A percentile compares a stretch with the other conserved stretches of the same genome.
These are phyloP conservation scores for Onygenales sp. DNA, from an alignment of 2,329 filamentous ascomycete species.

Conservation along the genomic window DNA sequence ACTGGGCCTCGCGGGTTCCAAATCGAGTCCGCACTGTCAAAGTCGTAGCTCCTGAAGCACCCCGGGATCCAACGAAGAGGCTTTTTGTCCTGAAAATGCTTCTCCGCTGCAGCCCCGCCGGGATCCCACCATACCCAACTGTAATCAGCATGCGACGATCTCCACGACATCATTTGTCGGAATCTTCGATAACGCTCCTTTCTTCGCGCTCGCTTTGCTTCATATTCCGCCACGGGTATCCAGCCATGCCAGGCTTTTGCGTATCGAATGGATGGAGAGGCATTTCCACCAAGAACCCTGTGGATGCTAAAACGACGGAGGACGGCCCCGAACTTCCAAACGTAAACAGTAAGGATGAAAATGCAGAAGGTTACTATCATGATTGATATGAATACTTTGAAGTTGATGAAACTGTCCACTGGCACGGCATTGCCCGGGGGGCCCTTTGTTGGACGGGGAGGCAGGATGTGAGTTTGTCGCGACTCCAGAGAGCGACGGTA, in stretches of 20 bases:
- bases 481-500: background rate
- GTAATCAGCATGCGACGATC: constrained; percentile 25
- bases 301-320: constrained; percentile 26
- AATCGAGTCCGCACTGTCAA: constrained; percentile 16
- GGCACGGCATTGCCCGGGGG: constrained; percentile 14
- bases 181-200: constrained; percentile 14
- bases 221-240: constrained; percentile 24
- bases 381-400: constrained; percentile 23
- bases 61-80: constrained; percentile 17
- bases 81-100: constrained; percentile 12
- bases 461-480: constrained; percentile 11
- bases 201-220: constrained; percentile 19
- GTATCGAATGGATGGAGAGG: constrained; percentile 21
- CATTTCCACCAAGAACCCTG: constrained; percentile 25
- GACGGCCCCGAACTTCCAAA: constrained; percentile 30
- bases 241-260: constrained; percentile 35
- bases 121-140: constrained; percentile 35
- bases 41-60: constrained; percentile 19
- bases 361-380: constrained; percentile 28
- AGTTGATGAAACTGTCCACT: constrained; percentile 19
- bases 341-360: constrained; percentile 27
- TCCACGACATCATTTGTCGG: constrained; percentile 23
- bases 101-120: constrained; percentile 11
- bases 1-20: constrained; percentile 13
- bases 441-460: constrained; percentile 18